Evolutionary conservation across 805 yeast species (phyloP).

Genomic region (Yarrowia sp.): DNA sequence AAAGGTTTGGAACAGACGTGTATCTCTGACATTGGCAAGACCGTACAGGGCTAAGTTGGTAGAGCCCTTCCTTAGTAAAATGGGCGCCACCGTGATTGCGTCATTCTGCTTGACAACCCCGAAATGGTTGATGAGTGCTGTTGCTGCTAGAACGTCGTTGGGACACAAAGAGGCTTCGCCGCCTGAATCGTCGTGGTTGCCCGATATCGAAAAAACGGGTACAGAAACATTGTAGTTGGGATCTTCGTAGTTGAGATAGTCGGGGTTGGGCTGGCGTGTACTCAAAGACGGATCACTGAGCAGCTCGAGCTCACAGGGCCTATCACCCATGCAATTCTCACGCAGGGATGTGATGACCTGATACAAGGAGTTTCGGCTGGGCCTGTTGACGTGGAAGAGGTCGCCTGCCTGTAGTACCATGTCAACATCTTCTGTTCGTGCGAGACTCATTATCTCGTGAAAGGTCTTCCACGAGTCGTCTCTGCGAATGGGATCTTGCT

Average conservation of each 20-base stretch:
- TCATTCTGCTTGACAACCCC: constrained; percentile 83
- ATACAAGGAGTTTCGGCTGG: constrained; percentile 82
- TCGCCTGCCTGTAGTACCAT: constrained; percentile 94
- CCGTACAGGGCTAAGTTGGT: constrained; percentile 90
- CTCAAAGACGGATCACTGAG: constrained; percentile 76
- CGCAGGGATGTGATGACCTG: constrained; percentile 79
- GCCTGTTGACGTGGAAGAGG: constrained; percentile 87
- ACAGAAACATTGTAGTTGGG: constrained; percentile 86
- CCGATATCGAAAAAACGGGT: constrained; percentile 93
- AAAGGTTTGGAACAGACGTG: constrained; percentile 80
- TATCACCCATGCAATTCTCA: constrained; percentile 77
- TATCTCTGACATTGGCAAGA: constrained; percentile 86
- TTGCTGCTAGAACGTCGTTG: constrained; percentile 78
- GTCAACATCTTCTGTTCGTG: constrained; percentile 75
- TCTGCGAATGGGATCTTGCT: constrained; percentile 86
- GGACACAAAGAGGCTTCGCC: constrained; percentile 82
- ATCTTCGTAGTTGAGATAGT: constrained; percentile 85
- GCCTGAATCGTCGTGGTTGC: constrained; percentile 96
- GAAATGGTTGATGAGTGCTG: constrained; percentile 88
- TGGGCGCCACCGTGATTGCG: constrained; percentile 73
- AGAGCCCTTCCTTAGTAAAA: constrained; percentile 81
- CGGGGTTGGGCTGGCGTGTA: constrained; percentile 54
- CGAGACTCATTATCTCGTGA: constrained; percentile 78
- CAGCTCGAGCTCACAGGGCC: constrained; percentile 83
- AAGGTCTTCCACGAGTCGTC: constrained; percentile 90